phyloP scores from a whole-genome alignment of 2,329 filamentous ascomycete species.

The Monosporascus sp. region DNA sequence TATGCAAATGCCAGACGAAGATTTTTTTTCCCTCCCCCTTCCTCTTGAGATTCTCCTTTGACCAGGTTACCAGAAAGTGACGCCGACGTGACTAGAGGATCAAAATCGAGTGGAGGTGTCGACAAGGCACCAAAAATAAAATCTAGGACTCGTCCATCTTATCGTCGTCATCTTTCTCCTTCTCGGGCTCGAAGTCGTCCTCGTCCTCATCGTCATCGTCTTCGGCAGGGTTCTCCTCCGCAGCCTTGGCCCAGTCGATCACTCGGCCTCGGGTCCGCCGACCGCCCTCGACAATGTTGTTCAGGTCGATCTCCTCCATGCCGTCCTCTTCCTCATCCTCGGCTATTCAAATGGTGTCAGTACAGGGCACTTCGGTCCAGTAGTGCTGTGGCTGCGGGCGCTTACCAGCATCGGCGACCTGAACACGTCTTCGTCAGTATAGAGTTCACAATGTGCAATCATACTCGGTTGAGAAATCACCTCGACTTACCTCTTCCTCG shows the following conservation, averaged over 20 bases:
- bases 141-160: constrained; percentile 57
- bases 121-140: not conserved
- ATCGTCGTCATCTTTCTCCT: constrained; percentile 61
- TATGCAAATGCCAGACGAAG: no score
- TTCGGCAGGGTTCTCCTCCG: constrained; percentile 67
- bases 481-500: constrained; percentile 47
- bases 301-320: constrained; percentile 84
- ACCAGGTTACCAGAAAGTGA: no score
- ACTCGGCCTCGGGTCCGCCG: constrained; percentile 85
- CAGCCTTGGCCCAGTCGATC: constrained; percentile 92
- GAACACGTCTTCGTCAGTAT: not conserved
- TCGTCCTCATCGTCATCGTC: constrained; percentile 78
- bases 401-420: constrained; percentile 21
- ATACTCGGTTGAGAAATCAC: not conserved
- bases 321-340: constrained; percentile 70
- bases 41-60: no score
- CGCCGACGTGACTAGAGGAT: no score
- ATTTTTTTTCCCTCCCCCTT: no score
- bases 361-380: constrained; percentile 1
- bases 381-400: constrained; percentile 3
- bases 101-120: no score
- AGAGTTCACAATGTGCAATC: no score
- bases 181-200: constrained; percentile 56
- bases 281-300: constrained; percentile 76
- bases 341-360: constrained; percentile 33